Conservation (phyloP, 257 asterid species). For the Solanum sejunctum region DNA sequence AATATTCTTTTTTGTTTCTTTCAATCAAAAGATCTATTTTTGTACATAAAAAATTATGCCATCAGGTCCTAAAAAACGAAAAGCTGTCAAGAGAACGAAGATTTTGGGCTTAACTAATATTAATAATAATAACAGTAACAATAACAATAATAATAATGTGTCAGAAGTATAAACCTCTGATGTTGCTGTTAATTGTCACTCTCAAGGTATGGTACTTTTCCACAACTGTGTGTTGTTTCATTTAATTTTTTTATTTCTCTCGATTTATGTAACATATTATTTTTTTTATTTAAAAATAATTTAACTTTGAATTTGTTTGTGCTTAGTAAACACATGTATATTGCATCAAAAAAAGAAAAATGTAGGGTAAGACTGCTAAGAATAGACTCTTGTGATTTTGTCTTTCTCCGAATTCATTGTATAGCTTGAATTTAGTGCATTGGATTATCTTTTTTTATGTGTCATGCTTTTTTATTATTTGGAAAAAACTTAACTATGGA, state of each 20-base stretch:
- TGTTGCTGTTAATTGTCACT: neutral
- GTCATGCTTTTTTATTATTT: too few species aligned
- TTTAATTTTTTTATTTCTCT: neutral
- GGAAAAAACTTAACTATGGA: too few species aligned
- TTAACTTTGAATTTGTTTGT: too few species aligned
- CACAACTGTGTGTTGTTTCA: fast-evolving
- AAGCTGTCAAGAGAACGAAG: constrained; percentile 54
- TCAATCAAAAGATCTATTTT: neutral
- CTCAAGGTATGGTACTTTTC: neutral
- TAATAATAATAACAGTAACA: too few species aligned
- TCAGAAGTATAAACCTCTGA: neutral
- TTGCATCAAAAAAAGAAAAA: too few species aligned
- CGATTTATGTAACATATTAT: neutral
- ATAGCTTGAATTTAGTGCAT: too few species aligned
- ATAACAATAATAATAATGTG: neutral
- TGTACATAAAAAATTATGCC: constrained; percentile 34
- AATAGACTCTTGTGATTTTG: too few species aligned
- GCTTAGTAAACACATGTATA: too few species aligned
- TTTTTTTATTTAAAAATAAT: neutral
- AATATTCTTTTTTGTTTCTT: neutral
- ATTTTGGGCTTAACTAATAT: neutral
- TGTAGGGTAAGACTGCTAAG: too few species aligned
- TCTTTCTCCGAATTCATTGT: too few species aligned
- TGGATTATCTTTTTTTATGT: too few species aligned
- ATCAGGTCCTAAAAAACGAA: constrained; percentile 59